A percentile compares a stretch with the other conserved stretches of the same genome.
Conservation (phyloP, 2,329 filamentous ascomycete genomes). For the Acrodontium crateriforme region DNA sequence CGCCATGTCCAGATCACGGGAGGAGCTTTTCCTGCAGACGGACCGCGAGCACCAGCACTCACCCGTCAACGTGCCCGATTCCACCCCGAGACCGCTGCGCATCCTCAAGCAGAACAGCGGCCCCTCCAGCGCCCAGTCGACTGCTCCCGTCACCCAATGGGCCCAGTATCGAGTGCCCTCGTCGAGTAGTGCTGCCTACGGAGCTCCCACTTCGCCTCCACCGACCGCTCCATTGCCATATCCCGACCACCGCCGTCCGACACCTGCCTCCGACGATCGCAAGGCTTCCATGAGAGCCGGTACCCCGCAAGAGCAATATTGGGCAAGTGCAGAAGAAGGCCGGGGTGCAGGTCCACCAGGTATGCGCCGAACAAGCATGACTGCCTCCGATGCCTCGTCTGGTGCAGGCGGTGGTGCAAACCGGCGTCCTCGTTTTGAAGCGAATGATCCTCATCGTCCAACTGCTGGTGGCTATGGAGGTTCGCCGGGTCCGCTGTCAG, state of each 20-base stretch:
- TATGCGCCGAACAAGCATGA: slow-evolving; percentile 18
- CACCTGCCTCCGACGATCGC: slow-evolving; percentile 9
- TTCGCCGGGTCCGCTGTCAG: slow-evolving; percentile 18
- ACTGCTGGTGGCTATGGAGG: slow-evolving; percentile 32
- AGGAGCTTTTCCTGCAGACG: too few species aligned
- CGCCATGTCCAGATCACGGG: too few species aligned
- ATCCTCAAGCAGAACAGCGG: slow-evolving; percentile 16
- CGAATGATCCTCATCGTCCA: slow-evolving; percentile 35
- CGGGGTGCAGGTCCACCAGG: slow-evolving; percentile 7
- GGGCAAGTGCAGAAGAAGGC: slow-evolving; percentile 14
- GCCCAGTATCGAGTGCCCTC: slow-evolving; percentile 20
- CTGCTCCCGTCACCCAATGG: slow-evolving; percentile 18
- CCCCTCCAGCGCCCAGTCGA: slow-evolving; percentile 6
- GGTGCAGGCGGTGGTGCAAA: slow-evolving; percentile 11
- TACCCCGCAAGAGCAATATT: slow-evolving; percentile 13
- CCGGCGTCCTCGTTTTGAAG: slow-evolving; percentile 31
- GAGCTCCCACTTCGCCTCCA: slow-evolving; percentile 19
- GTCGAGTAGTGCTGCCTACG: slow-evolving; percentile 15
- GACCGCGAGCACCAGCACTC: too few species aligned
- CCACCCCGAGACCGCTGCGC: slow-evolving; percentile 19
- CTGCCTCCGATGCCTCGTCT: slow-evolving; percentile 14
- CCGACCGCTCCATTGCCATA: slow-evolving; percentile 19
- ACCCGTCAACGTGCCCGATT: too few species aligned
- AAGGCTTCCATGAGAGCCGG: too few species aligned
- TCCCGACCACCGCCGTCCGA: slow-evolving; percentile 13